Conservation (phyloP, 164 flowering plant species). For the Sextonia rubra region DNA sequence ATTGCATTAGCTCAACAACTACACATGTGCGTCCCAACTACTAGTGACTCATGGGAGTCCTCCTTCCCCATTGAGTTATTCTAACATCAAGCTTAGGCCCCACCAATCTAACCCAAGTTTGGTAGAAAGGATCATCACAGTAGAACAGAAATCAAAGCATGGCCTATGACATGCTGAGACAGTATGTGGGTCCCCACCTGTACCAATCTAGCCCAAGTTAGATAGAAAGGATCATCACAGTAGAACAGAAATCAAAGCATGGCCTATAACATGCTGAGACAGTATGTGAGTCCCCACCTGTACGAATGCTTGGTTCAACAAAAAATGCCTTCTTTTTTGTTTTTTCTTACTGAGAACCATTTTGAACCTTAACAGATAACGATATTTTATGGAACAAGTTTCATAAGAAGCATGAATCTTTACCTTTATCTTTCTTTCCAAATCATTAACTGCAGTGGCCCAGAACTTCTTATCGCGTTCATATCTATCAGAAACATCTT, state of each 20-base stretch:
- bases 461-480: constrained; percentile 55
- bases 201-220: too few species aligned
- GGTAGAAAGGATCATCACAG: too few species aligned
- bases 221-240: too few species aligned
- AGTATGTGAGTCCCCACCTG: neutral
- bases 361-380: neutral
- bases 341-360: neutral
- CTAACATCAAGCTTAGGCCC: too few species aligned
- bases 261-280: neutral
- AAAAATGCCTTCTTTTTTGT: neutral
- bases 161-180: neutral
- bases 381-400: neutral
- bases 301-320: neutral
- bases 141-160: neutral
- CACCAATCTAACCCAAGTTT: too few species aligned
- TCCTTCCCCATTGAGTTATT: too few species aligned
- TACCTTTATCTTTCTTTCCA: constrained; percentile 65
- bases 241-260: neutral
- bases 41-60: neutral
- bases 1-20: neutral
- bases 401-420: neutral
- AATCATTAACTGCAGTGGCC: constrained; percentile 39
- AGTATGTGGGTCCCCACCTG: neutral
- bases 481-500: constrained; percentile 46
- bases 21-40: neutral